Evolutionary conservation across 1,284 basidiomycete species (phyloP).

Genomic region (Rhodofomes roseus): DNA sequence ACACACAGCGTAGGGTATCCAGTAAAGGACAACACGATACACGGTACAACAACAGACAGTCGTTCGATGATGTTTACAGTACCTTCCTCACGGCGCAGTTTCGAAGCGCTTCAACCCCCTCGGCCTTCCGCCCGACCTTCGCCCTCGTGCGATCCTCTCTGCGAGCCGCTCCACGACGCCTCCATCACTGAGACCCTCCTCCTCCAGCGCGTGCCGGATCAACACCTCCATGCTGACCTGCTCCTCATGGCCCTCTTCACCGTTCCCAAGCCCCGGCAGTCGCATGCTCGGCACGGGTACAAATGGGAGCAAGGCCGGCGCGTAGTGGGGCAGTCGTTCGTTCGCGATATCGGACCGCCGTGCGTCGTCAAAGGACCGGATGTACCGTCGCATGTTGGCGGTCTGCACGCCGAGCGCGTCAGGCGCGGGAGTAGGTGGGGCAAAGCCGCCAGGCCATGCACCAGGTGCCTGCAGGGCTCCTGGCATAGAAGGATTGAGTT

Average conservation of each 20-base stretch:
- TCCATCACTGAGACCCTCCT: slow-evolving; percentile 50
- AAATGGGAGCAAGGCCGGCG: slow-evolving; percentile 36
- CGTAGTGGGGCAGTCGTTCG: slow-evolving; percentile 79
- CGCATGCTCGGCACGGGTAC: slow-evolving; percentile 67
- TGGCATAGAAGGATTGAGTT: slow-evolving; percentile 44
- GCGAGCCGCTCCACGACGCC: slow-evolving; percentile 53
- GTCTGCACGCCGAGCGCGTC: slow-evolving; percentile 57
- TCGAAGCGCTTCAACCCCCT: slow-evolving; percentile 61
- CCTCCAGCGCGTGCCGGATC: slow-evolving; percentile 72
- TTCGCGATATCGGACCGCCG: slow-evolving; percentile 91
- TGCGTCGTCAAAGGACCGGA: slow-evolving; percentile 92
- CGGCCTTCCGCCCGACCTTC: slow-evolving; percentile 42
- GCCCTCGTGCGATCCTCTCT: slow-evolving; percentile 55
- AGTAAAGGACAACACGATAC: background rate
- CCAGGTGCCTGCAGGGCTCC: slow-evolving; percentile 25
- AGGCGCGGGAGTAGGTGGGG: slow-evolving; percentile 39
- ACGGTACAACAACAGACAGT: background rate
- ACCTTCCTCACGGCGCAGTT: slow-evolving; percentile 35
- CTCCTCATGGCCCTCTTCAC: slow-evolving; percentile 38
- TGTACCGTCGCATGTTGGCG: slow-evolving; percentile 72
- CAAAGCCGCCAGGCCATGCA: slow-evolving; percentile 38
- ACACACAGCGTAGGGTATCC: background rate
- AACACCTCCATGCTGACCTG: slow-evolving; percentile 78
- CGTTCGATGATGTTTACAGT: background rate
- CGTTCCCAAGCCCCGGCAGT: slow-evolving; percentile 31